phyloP scores from a whole-genome alignment of 768 basidiomycete species.

The Lenzites betulinus region DNA sequence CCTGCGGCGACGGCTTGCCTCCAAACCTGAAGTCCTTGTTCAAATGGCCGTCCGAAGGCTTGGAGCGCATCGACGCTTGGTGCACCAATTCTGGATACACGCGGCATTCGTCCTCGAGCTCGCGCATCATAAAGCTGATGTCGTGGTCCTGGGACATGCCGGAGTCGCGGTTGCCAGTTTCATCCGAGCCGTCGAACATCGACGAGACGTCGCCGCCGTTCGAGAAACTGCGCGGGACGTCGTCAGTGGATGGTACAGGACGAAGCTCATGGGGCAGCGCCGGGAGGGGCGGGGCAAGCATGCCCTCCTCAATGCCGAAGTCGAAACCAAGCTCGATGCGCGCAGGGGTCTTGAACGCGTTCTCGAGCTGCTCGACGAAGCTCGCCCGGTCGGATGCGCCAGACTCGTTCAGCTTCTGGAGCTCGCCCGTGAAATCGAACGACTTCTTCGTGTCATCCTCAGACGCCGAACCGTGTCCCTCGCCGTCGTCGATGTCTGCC shows the following conservation, averaged over 20 bases:
- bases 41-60: constrained; percentile 64
- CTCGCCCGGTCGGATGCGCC: constrained; percentile 69
- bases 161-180: constrained; percentile 18
- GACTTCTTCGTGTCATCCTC: constrained; percentile 75
- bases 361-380: constrained; percentile 81
- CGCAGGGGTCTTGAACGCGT: constrained; percentile 76
- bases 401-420: constrained; percentile 67
- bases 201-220: constrained; percentile 17
- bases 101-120: constrained; percentile 36
- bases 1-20: constrained; percentile 39
- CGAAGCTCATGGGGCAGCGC: constrained; percentile 25
- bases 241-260: constrained; percentile 19
- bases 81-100: constrained; percentile 34
- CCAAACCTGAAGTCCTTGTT: constrained; percentile 78
- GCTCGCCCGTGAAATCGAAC: constrained; percentile 84
- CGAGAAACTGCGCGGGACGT: constrained; percentile 29
- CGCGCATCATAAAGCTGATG: constrained; percentile 27
- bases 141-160: constrained; percentile 23
- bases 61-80: constrained; percentile 39
- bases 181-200: constrained; percentile 9
- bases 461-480: constrained; percentile 45
- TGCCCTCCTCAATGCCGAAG: constrained; percentile 44
- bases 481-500: constrained; percentile 45
- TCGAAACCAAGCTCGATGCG: constrained; percentile 60
- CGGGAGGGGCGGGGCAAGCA: constrained; percentile 57